Base-by-base conservation (phyloP, 495 filamentous ascomycete genomes). In the Penicillium arizonense region DNA sequence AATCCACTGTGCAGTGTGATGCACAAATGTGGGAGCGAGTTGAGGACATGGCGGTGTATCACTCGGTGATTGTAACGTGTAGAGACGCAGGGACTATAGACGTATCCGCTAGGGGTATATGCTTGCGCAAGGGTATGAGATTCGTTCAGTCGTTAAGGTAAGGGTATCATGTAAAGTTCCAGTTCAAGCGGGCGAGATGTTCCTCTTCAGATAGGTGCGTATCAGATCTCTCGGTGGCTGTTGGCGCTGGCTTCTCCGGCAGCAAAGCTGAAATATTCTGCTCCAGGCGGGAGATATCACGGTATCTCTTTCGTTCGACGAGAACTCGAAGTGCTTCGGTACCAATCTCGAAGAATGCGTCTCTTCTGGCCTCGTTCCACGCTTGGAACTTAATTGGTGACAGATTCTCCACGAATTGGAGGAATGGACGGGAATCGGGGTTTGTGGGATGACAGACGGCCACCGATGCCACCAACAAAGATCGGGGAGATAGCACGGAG, bases 241-340 rank as follows among this genome's bases (percentile, higher is more conserved):
- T 33, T 14, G 52, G 13, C 20, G 45, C 34, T 16, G 56, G 49
- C 35, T 67, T 44, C 26, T 61, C 64, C 8, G 67, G 59, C 10
- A 73, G 52, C 6, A 70, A 45, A 26, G 63, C 39, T 36, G 73
- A 68, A 39, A 77, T 58, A 28, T 64, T 55, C 2, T 50, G 61
- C 33, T 67, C 72, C 33, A 76, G 44, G 34, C 38, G 53, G 35
- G 65, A 57, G 23, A 63, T 70, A 41, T 71, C 62, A 16, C 53
- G 53, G 38, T 59, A 51, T 8, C 66, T 57, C 30, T 67, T 59
- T 34, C 53, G 59, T 13, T 76, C 72, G 12, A 69, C 53, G 28
- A 75, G 49, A 18, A 75, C 45, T 12, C 65, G 66, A 13, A 77
- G 63, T 2, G 67, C 73, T 24, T 73, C 64, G 32, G 69, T 69